A percentile compares a stretch with the other conserved stretches of the same genome.
Evolutionary conservation across 768 basidiomycete genomes (phyloP).

Genomic region (Suillus alpinus): DNA sequence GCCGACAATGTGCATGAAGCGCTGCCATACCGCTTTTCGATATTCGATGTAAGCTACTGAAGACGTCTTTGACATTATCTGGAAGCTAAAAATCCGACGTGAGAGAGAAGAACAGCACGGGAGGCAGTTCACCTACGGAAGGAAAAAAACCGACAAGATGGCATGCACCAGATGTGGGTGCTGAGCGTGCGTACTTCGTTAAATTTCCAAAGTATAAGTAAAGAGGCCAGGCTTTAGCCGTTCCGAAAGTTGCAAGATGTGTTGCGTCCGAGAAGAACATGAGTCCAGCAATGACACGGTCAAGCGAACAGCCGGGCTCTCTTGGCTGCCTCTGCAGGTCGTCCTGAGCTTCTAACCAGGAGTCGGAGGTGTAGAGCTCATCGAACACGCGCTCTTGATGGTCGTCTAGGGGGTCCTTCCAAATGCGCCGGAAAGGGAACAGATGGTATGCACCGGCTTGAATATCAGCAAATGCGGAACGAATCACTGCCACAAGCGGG

Average conservation of each 20-base stretch:
- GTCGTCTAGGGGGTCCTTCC: slow-evolving; percentile 2
- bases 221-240: slow-evolving; percentile 21
- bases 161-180: slow-evolving; percentile 11
- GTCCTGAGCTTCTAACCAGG: slow-evolving; percentile 20
- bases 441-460: slow-evolving; percentile 11
- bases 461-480: not conserved
- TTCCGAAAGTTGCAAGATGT: slow-evolving; percentile 28
- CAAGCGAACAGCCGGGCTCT: slow-evolving; percentile 19
- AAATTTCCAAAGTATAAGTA: slow-evolving; percentile 21
- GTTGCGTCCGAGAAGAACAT: slow-evolving; percentile 23
- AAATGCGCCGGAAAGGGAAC: slow-evolving; percentile 16
- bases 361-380: slow-evolving; percentile 22
- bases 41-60: not conserved
- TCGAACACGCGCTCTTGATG: slow-evolving; percentile 12
- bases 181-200: slow-evolving; percentile 15
- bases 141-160: slow-evolving; percentile 10
- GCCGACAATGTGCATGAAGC: not conserved
- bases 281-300: slow-evolving; percentile 7
- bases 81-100: not conserved
- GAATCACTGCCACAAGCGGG: slow-evolving; percentile 11
- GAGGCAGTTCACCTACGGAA: slow-evolving; percentile 14
- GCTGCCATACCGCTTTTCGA: not conserved
- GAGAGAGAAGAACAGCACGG: not conserved
- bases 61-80: not conserved
- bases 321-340: slow-evolving; percentile 17